Conservation (phyloP, 768 basidiomycete species). For the Russula brevipes region DNA sequence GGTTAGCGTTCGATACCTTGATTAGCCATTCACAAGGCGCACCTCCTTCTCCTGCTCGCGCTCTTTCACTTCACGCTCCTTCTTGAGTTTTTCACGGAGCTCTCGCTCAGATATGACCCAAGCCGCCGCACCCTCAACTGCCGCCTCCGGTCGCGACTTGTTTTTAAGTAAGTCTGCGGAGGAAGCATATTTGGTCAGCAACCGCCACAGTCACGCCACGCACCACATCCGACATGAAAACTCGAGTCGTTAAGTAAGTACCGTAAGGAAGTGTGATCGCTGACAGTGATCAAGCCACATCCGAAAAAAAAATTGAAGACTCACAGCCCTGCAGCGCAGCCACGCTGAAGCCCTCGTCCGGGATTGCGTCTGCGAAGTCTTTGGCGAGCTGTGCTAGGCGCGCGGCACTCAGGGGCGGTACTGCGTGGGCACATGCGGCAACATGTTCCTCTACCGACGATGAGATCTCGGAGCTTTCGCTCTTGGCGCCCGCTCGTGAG, state of each 20-base stretch:
- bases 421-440: slow-evolving; percentile 52
- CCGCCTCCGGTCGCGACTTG: slow-evolving; percentile 75
- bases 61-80: slow-evolving; percentile 70
- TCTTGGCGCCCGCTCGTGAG: slow-evolving; percentile 27
- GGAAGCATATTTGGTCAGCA: slow-evolving; percentile 19
- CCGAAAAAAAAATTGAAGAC: slow-evolving; percentile 33
- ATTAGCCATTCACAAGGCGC: slow-evolving; percentile 30
- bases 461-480: slow-evolving; percentile 48
- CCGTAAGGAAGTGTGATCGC: slow-evolving; percentile 18
- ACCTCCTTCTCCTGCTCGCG: slow-evolving; percentile 63
- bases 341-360: slow-evolving; percentile 83
- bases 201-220: slow-evolving; percentile 26
- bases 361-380: slow-evolving; percentile 73
- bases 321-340: slow-evolving; percentile 88
- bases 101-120: slow-evolving; percentile 77
- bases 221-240: slow-evolving; percentile 20
- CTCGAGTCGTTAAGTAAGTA: slow-evolving; percentile 14
- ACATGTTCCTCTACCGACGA: slow-evolving; percentile 61
- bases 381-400: slow-evolving; percentile 67
- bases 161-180: slow-evolving; percentile 69
- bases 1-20: slow-evolving; percentile 5
- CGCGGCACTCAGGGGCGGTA: slow-evolving; percentile 58
- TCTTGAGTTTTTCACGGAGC: slow-evolving; percentile 65
- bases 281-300: slow-evolving; percentile 25
- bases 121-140: slow-evolving; percentile 55